Base-by-base conservation (phyloP, 176 grass and related monocot genomes). In the Avena insularis region DNA sequence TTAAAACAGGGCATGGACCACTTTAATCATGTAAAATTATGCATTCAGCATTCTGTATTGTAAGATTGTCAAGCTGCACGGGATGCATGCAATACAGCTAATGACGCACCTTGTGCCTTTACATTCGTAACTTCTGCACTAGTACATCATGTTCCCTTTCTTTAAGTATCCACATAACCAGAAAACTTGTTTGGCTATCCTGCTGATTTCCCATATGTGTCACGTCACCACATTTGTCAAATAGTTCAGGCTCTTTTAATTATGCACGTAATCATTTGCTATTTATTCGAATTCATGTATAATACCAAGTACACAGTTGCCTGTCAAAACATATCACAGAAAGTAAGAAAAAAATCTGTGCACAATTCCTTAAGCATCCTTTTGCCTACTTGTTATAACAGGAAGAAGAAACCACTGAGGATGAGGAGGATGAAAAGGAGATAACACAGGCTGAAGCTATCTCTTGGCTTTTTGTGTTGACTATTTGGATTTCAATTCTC, bases 401-500 rank as follows among this genome's bases (percentile, higher is more conserved):
- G 90, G 92, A 91, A 84, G 94, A 92, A 80, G 90, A 87, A 75
- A 59, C 38, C 27, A 65, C 43, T 82, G 90, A 89, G 73, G 85
- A 92, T 13, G 84, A 78, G 49, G 87, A 90, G 43, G 85, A 92
- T 71, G 87, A 90, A 71, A 94, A 98, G 62, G 97, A 98, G 89
- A 94, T 98, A 83, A 91, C 92, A 85, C 87, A 93, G 88, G 89
- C 71, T 40, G 97, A 98, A 85, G 97, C 97, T 38, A 88, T 91
- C 73, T 85, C 79, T 62, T 98, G 97, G 97, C 97, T 96, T 65
- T 86, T 87, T 79, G 89, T 96, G 36, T 91, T 98, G 77, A 96
- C 93, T 82, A 83, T 98, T 94, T 98, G 94, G 97, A 94, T 99
- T 72, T 99, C 97, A 60, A 36, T 99, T 91, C 92, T 99, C 27